Evolutionary conservation across 2,329 filamentous ascomycete genomes (phyloP).

Genomic region (Ophiostoma quercus): DNA sequence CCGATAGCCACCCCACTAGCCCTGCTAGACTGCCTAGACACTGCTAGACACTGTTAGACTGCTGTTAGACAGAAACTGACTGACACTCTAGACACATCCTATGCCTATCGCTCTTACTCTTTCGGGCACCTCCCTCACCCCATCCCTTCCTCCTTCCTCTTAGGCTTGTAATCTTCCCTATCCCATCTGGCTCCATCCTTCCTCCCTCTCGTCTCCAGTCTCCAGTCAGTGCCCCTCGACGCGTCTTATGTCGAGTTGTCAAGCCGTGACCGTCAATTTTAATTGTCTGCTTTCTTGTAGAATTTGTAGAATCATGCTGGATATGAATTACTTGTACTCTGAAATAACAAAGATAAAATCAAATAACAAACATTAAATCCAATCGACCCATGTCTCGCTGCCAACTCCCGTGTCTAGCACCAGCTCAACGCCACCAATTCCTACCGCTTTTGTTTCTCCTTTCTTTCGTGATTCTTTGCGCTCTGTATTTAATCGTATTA

Average conservation of each 20-base stretch:
- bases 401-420: background rate
- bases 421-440: background rate
- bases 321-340: background rate
- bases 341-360: too few species aligned
- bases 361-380: background rate
- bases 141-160: background rate
- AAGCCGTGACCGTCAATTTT: background rate
- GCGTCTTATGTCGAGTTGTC: background rate
- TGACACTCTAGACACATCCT: background rate
- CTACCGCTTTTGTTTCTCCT: background rate
- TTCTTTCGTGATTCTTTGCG: background rate
- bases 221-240: background rate
- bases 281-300: background rate
- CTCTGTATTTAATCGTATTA: background rate
- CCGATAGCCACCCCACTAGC: constrained; percentile 6
- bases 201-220: background rate
- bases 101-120: background rate
- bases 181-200: constrained; percentile 4
- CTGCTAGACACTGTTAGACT: background rate
- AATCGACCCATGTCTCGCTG: background rate
- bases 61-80: background rate
- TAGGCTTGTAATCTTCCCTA: background rate
- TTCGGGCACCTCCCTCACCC: background rate
- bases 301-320: background rate
- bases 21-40: background rate